phyloP scores from a whole-genome alignment of 441 rosid genomes.

The Jatropha podagrica region DNA sequence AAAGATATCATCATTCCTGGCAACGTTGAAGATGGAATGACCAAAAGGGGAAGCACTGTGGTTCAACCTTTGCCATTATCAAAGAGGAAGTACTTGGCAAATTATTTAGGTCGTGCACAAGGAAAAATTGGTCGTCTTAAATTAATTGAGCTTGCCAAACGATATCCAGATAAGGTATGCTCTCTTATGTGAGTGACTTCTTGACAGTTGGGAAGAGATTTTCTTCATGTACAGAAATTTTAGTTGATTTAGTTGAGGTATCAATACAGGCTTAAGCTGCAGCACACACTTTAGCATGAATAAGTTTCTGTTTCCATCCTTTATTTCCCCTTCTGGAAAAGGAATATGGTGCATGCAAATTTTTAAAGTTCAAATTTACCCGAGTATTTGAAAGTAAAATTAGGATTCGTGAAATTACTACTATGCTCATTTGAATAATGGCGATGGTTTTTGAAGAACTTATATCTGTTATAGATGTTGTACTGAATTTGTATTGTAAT shows the following conservation, averaged over 20 bases:
- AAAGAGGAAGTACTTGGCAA: slow-evolving; percentile 78
- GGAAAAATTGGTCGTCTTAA: slow-evolving; percentile 84
- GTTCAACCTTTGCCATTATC: slow-evolving; percentile 77
- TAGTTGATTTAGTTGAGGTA: slow-evolving; percentile 10
- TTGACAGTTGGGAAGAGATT: neutral
- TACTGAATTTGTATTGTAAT: neutral
- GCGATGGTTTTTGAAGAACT: neutral
- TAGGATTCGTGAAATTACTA: neutral
- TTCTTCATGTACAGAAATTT: slow-evolving; percentile 1
- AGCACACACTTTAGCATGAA: neutral
- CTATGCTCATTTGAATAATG: neutral
- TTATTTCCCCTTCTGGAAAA: neutral
- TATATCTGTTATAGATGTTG: neutral
- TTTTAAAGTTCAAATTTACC: neutral
- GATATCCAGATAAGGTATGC: slow-evolving; percentile 78
- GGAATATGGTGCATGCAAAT: neutral
- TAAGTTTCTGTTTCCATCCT: neutral
- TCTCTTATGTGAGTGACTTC: neutral
- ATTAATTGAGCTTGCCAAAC: slow-evolving; percentile 77
- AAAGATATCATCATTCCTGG: slow-evolving; percentile 87
- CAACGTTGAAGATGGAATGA: slow-evolving; percentile 74
- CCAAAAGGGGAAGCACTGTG: slow-evolving; percentile 39
- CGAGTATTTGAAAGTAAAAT: neutral
- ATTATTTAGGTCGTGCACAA: slow-evolving; percentile 91
- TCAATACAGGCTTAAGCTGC: neutral